Conservation (phyloP, 73 alveolate genomes). For the Tetrahymena borealis region DNA sequence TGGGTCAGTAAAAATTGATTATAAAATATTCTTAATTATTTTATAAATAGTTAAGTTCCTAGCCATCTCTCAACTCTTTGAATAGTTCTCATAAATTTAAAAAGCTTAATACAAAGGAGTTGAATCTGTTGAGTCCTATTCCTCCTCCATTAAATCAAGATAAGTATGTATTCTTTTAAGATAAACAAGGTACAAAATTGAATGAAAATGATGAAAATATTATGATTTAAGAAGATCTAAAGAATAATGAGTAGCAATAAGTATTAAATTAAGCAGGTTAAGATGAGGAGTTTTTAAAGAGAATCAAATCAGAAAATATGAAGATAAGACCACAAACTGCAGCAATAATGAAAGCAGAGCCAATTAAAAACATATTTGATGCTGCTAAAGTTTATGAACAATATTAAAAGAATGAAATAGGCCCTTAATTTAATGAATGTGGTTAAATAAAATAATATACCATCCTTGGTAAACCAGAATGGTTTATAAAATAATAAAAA, state of each 20-base stretch:
- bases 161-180: neutral
- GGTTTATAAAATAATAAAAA: neutral
- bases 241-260: neutral
- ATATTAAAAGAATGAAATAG: neutral
- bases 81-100: neutral
- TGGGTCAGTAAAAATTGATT: conserved; percentile 5
- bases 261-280: neutral
- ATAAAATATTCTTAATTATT: neutral
- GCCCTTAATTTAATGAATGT: neutral
- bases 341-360: neutral
- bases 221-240: neutral
- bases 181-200: neutral
- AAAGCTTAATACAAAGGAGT: neutral
- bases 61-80: neutral
- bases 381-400: neutral
- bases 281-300: neutral
- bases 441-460: neutral
- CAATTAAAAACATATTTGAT: neutral
- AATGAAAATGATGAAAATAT: neutral
- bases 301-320: neutral
- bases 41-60: neutral
- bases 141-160: neutral
- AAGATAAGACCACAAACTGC: neutral
- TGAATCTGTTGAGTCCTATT: neutral
- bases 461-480: neutral